Evolutionary conservation across 2,329 filamentous ascomycete genomes (phyloP).

Genomic region (Lomentospora prolificans): DNA sequence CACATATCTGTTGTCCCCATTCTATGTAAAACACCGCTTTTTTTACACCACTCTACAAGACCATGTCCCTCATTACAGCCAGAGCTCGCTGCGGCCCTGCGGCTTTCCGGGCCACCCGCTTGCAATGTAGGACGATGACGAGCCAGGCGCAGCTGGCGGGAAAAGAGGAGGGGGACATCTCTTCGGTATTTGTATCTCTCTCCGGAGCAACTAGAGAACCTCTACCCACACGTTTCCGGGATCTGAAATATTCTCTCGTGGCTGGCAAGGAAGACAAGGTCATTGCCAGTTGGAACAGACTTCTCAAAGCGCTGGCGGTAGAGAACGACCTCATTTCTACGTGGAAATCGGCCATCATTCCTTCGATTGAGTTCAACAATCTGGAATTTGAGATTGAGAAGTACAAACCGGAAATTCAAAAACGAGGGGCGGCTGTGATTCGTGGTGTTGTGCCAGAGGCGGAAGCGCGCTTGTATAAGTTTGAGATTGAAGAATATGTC

Average conservation of each 20-base stretch:
- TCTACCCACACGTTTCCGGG: constrained; percentile 44
- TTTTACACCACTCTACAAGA: too few relatives aligned
- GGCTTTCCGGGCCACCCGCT: not conserved
- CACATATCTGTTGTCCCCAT: too few relatives aligned
- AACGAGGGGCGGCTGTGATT: constrained; percentile 54
- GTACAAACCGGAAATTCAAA: constrained; percentile 40
- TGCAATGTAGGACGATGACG: not conserved
- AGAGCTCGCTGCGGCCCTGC: not conserved
- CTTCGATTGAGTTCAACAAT: constrained; percentile 37
- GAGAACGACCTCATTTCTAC: constrained; percentile 38
- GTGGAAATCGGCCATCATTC: constrained; percentile 38
- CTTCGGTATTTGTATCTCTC: constrained; percentile 50
- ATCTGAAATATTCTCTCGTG: constrained; percentile 44
- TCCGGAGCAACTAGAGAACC: constrained; percentile 34
- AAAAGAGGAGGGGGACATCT: constrained; percentile 53
- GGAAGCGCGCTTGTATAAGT: constrained; percentile 57
- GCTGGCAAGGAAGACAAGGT: constrained; percentile 38
- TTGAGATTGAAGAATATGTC: constrained; percentile 55
- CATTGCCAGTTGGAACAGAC: constrained; percentile 34
- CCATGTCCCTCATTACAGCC: not conserved
- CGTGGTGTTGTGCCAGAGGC: constrained; percentile 53
- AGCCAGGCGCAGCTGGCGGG: not conserved
- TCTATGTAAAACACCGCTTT: too few relatives aligned
- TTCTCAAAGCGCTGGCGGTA: constrained; percentile 31
- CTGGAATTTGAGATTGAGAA: constrained; percentile 28